Evolutionary conservation across 2,329 filamentous ascomycete species (phyloP), one percentile per base, ranked within the genome.

Genomic region (Curvularia lunata): DNA sequence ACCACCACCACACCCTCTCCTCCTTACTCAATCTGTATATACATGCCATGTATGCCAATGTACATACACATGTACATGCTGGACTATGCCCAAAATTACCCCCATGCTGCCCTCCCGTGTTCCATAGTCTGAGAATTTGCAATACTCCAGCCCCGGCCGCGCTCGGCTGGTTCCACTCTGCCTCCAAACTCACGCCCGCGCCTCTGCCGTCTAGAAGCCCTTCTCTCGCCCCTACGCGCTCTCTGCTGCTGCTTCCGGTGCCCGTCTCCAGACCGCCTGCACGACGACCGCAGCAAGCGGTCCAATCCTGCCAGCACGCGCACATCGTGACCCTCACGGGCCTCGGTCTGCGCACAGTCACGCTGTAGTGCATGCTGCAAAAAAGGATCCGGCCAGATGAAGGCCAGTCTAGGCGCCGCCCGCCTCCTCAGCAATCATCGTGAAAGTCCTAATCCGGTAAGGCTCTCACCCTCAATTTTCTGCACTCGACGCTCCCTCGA

Each of bases 401-500:
- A 62, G 60, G 51, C 54, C 56, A 64, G 67, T 67, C 65, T 67
- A 66, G 65, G 62, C 64, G 62, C 65, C 56, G 64, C 57, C 65
- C 61, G 61, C 52, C 48, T 67, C 60, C 47, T 50, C 52, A 53
- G 51, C 51, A 58, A 64, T 57, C 63, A 71, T 74, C 72, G 72
- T 75, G 71, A 68, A 74, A 65, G 71, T 67, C 72, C 69, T 64
- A 57, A 65, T 68, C 30, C 48, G 63, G 69, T 62, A 69, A 71
- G 72, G 72, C 58, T 42, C 42, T 34, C 55, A 58, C 49, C 65
- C 61, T 69, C 65, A 67, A 64, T 62, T 69, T 66, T 70, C 67
- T 65, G 63, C 65, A 59, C 52, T 55, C 45, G 58, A 32, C 42
- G 63, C 63, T 43, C 47, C 62, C 67, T 58, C 58, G 63, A 56